A percentile compares a stretch with the other conserved stretches of the same genome.
Conservation (phyloP, 164 flowering plant species). For the Pachysandra terminalis region DNA sequence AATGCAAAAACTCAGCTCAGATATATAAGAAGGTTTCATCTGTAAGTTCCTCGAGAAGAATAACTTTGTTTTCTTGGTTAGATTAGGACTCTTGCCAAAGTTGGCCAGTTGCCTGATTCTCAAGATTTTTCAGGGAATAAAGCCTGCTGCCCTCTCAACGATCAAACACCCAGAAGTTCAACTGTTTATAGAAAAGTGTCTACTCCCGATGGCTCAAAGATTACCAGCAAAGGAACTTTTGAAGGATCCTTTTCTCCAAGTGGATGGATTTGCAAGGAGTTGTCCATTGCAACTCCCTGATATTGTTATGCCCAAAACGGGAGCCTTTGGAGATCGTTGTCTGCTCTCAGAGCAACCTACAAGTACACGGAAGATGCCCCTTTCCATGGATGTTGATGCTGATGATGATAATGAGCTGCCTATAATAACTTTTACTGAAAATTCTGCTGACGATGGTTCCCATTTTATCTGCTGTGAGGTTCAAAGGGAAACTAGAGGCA, state of each 20-base stretch:
- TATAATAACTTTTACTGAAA: constrained; percentile 15
- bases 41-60: constrained; percentile 30
- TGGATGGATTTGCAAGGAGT: constrained; percentile 27
- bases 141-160: constrained; percentile 56
- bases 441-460: constrained; percentile 12
- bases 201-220: constrained; percentile 50
- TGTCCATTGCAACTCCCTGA: constrained; percentile 34
- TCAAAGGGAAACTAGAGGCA: constrained; percentile 43
- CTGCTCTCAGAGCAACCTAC: constrained; percentile 42
- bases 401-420: constrained; percentile 30
- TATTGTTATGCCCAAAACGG: constrained; percentile 38
- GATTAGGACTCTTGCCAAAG: not conserved
- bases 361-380: constrained; percentile 21
- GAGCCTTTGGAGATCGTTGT: constrained; percentile 40
- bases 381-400: constrained; percentile 66
- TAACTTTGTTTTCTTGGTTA: not conserved
- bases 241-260: constrained; percentile 57
- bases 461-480: constrained; percentile 34
- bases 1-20: constrained; percentile 62
- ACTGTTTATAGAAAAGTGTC: constrained; percentile 58
- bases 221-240: constrained; percentile 57
- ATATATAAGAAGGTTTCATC: constrained; percentile 60
- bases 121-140: constrained; percentile 46
- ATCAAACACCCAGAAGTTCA: constrained; percentile 44
- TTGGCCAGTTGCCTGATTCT: constrained; percentile 4